A percentile compares a stretch with the other conserved stretches of the same genome.
phyloP scores from a whole-genome alignment of 75 land plant genomes.

The Pinus taeda region DNA sequence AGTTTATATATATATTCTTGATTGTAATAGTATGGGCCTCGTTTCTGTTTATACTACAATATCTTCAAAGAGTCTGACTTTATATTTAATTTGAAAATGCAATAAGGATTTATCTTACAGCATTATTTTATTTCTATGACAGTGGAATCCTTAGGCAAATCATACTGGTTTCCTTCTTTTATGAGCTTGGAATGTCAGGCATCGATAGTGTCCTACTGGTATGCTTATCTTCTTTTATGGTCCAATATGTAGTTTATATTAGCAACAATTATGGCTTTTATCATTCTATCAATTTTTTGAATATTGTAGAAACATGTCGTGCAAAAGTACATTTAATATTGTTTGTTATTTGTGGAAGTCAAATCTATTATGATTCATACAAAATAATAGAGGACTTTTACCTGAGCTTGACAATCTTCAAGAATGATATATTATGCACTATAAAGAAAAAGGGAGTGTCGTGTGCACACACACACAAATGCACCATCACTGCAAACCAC shows the following conservation, averaged over 20 bases:
- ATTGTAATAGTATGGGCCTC: neutral
- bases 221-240: conserved; percentile 2
- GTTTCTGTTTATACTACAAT: neutral
- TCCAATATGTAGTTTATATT: neutral
- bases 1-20: neutral
- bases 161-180: conserved; percentile 50
- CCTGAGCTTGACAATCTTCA: too few relatives aligned
- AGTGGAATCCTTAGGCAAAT: conserved; percentile 46
- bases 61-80: neutral
- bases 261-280: neutral
- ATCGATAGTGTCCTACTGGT: conserved; percentile 53
- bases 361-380: too few relatives aligned
- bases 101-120: neutral
- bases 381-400: too few relatives aligned
- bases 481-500: too few relatives aligned
- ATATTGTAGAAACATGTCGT: neutral
- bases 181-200: conserved; percentile 69
- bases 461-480: too few relatives aligned
- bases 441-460: too few relatives aligned
- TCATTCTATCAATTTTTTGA: conserved; percentile 2
- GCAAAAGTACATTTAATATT: too few relatives aligned
- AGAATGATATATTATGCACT: too few relatives aligned
- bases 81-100: neutral
- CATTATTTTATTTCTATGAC: conserved; percentile 3
- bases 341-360: too few relatives aligned